Conservation (phyloP, 108 stramenopile species). For the Chaetoceros tenuissimus region DNA sequence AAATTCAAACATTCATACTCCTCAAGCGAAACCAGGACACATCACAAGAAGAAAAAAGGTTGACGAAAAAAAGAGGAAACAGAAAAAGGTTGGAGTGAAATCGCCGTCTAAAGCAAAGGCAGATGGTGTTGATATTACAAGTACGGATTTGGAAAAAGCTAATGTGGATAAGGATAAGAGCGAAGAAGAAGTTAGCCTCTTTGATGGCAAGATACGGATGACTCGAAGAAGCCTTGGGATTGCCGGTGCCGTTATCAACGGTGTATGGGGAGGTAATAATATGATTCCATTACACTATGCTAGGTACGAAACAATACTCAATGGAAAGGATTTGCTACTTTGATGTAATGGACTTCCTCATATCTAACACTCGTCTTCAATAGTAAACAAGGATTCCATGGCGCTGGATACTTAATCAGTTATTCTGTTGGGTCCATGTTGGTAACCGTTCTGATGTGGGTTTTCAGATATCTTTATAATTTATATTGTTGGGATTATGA, state of each 20-base stretch:
- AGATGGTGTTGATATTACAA: too few relatives aligned
- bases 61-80: neutral
- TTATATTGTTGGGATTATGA: constrained; percentile 12
- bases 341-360: too few relatives aligned
- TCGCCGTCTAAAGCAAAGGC: too few relatives aligned
- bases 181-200: constrained; percentile 8
- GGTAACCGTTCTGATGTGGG: constrained; percentile 19
- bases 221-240: constrained; percentile 44
- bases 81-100: too few relatives aligned
- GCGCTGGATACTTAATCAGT: constrained; percentile 17
- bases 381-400: constrained; percentile 24
- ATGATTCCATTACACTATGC: constrained; percentile 65
- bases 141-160: neutral
- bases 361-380: too few relatives aligned
- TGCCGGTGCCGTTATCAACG: constrained; percentile 53
- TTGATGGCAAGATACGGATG: constrained; percentile 26
- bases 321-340: too few relatives aligned
- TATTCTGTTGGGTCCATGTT: constrained; percentile 22
- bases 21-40: too few relatives aligned
- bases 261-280: constrained; percentile 45
- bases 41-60: constrained; percentile 3
- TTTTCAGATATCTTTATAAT: constrained; percentile 15
- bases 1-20: too few relatives aligned
- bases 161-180: neutral
- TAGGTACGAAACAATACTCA: too few relatives aligned